Evolutionary conservation across 2,329 filamentous ascomycete genomes (phyloP), one percentile per base, ranked within the genome.

Genomic region (Verticillium nubilum): DNA sequence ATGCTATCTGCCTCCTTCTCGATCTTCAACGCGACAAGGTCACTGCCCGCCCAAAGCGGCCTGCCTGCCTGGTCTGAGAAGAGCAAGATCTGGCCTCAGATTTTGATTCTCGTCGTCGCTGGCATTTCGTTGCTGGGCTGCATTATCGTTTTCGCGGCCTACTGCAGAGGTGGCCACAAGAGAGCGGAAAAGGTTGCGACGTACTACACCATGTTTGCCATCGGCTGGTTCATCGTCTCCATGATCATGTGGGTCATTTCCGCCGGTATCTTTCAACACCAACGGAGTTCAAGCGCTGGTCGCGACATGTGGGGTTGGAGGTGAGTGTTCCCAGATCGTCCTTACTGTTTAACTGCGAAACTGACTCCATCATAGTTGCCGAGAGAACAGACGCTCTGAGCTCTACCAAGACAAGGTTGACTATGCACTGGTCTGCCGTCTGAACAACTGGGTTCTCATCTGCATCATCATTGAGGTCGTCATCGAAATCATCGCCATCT

Each of bases 401-500:
- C 78, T 97, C 58, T 98, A 94, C 73, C 72, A 86, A 62, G 80
- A 93, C 59, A 87, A 95, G 68, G 85, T 99, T 67, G 83, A 95
- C 76, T 99, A 98, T 76, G 86, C 86, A 27, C 88, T 99, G 56
- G 84, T 98, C 66, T 99, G 95, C 80, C 89, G 94, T 68, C 86
- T 99, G 69, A 78, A 97, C 85, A 95, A 96, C 78, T 99, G 95
- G 95, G 85, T 89, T 47, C 83, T 99, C 64, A 90, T 99, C 72
- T 99, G 95, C 83, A 93, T 93, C 77, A 89, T 99, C 72, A 98
- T 99, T 73, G 95, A 99, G 76, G 83, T 99, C 66, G 90, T 97
- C 62, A 84, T 99, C 68, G 95, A 98, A 72, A 85, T 91, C 66
- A 89, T 98, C 70, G 92, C 90, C 71, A 96, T 99, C 73, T 81